Conservation (phyloP, 495 filamentous ascomycete species). For the Penicillium lagena region DNA sequence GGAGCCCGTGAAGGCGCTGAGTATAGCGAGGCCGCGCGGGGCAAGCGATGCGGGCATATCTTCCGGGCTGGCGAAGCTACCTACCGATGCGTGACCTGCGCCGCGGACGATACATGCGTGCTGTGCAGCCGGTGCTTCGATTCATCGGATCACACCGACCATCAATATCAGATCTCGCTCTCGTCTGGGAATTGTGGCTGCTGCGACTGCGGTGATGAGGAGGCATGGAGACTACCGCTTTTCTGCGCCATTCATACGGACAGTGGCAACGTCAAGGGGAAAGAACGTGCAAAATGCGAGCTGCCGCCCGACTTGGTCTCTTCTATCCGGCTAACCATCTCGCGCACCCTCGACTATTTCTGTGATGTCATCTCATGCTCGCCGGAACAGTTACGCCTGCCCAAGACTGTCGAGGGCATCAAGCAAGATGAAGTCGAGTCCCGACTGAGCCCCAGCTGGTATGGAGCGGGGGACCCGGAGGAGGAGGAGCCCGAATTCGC, state of each 20-base stretch:
- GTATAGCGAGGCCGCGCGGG: slow-evolving; percentile 86
- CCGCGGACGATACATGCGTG: slow-evolving; percentile 78
- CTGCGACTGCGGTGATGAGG: slow-evolving; percentile 92
- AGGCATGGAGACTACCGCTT: slow-evolving; percentile 84
- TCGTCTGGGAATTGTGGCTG: slow-evolving; percentile 89
- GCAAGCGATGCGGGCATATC: slow-evolving; percentile 96
- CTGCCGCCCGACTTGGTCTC: slow-evolving; percentile 68
- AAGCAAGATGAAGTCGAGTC: slow-evolving; percentile 74
- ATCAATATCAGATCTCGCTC: slow-evolving; percentile 79
- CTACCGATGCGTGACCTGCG: slow-evolving; percentile 90
- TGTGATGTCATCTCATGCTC: slow-evolving; percentile 97
- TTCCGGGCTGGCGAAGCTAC: slow-evolving; percentile 88
- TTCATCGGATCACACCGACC: slow-evolving; percentile 88
- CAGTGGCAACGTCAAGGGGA: slow-evolving; percentile 50
- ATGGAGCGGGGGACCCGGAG: slow-evolving; percentile 50
- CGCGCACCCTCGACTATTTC: slow-evolving; percentile 82
- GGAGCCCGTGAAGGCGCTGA: slow-evolving; percentile 91
- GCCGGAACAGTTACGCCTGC: slow-evolving; percentile 83
- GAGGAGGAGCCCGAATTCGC: slow-evolving; percentile 68
- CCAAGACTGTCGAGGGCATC: slow-evolving; percentile 75
- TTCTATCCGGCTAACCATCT: slow-evolving; percentile 76
- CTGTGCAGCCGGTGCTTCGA: slow-evolving; percentile 91
- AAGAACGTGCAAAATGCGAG: slow-evolving; percentile 46
- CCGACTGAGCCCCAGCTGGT: slow-evolving; percentile 67
- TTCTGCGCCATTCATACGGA: slow-evolving; percentile 91